Conservation (phyloP, 2,329 filamentous ascomycete genomes). For the Colletotrichum sojae region DNA sequence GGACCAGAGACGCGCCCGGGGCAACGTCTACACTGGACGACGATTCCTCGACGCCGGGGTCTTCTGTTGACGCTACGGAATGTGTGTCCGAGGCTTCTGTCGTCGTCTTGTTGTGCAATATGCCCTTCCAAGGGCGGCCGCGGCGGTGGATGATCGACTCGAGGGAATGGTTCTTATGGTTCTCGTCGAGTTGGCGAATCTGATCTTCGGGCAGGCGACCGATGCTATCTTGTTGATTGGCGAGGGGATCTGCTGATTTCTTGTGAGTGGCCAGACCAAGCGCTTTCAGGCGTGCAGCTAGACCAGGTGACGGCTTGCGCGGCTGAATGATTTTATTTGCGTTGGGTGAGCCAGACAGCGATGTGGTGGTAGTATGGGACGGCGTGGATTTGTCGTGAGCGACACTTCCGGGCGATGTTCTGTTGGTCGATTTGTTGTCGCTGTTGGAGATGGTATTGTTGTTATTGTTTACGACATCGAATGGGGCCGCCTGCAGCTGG, state of each 20-base stretch:
- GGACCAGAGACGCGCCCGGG: constrained; percentile 44
- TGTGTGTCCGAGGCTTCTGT: constrained; percentile 42
- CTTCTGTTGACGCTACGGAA: constrained; percentile 16
- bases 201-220: constrained; percentile 80
- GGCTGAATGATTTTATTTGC: constrained; percentile 49
- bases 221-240: constrained; percentile 61
- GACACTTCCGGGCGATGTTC: constrained; percentile 12
- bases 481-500: constrained; percentile 48
- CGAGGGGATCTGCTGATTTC: constrained; percentile 49
- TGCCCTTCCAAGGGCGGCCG: constrained; percentile 81
- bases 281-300: constrained; percentile 76
- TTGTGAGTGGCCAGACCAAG: constrained; percentile 69
- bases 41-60: constrained; percentile 8
- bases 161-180: constrained; percentile 71
- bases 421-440: constrained; percentile 38
- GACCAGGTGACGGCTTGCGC: constrained; percentile 74
- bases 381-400: constrained; percentile 8
- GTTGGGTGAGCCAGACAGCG: constrained; percentile 45
- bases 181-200: constrained; percentile 77
- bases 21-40: constrained; percentile 46
- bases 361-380: constrained; percentile 28
- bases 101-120: constrained; percentile 65
- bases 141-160: constrained; percentile 71
- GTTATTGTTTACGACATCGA: constrained; percentile 41
- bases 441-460: constrained; percentile 44